Evolutionary conservation across 371 early-diverging fungal species (phyloP), one percentile per base, ranked within the genome.

Genomic region (Basidiobolus meristosporus): DNA sequence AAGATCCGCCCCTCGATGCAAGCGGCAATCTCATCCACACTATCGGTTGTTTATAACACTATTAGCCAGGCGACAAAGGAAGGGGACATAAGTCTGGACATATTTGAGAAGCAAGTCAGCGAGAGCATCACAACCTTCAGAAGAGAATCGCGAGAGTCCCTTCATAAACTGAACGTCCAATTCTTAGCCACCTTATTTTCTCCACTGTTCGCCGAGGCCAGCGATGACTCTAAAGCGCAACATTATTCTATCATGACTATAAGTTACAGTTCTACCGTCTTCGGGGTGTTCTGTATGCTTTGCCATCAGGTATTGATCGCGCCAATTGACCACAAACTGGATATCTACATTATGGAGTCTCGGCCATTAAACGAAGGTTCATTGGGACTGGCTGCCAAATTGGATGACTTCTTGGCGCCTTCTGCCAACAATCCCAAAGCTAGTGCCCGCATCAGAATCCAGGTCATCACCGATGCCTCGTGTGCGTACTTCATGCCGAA

Each of bases 281-380:
- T 18, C 16, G 31, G 14, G 1, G n/a, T 23, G 38, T 26, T 44
- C 22, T 31, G 12, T 15, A 18, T 19, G 10, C 20, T 44, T 39
- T 38, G 38, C 39, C 15, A 31, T n/a, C 23, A 44, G 22, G 23
- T 26, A 22, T 21, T 39, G 7, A 31, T 31, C n/a, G 12, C 36
- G 9, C 18, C 21, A 7, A 21, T 32, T 11, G n/a, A 37, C 18
- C 6, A 31, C 6, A 7, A 17, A 29, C 23, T 43, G 19, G 31
- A 12, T 2, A 39, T 44, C 22, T 38, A 38, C 7, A 31, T 44
- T 2, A n/a, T 44, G 33, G 44, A 44, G 31, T 44, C 44, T 5
- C 22, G 44, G 6, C 44, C 44, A 15, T 39, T 44, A 22, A 44
- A 44, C 9, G 44, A 44, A 31, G 44, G 44, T 10, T 17, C 39